Percentiles rank a stretch among this genome's conserved stretches.
Evolutionary conservation across 257 asterid species (phyloP).

Genomic region (Lycium barbarum): DNA sequence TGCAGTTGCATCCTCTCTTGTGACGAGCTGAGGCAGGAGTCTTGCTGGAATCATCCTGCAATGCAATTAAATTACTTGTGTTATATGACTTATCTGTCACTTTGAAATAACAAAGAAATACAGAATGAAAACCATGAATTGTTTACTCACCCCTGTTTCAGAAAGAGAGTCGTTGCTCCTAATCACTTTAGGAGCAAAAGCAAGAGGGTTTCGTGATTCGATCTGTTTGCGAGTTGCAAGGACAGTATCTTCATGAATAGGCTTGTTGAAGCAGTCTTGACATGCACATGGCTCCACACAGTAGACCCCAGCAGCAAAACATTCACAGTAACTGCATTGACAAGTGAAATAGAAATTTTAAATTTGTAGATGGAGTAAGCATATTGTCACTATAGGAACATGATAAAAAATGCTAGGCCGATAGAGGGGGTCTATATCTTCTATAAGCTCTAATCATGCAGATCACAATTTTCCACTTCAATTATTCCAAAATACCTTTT

Average conservation of each 20-base stretch:
- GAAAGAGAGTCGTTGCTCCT: conserved; percentile 56
- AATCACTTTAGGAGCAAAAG: conserved; percentile 96
- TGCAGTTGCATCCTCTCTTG: conserved; percentile 99
- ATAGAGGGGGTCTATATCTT: background rate
- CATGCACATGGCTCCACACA: conserved; percentile 97
- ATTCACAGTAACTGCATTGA: conserved; percentile 87
- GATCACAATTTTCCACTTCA: background rate
- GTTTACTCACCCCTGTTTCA: conserved; percentile 62
- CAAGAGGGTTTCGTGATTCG: conserved; percentile 96
- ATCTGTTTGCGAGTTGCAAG: conserved; percentile 95
- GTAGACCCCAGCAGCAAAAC: conserved; percentile 98
- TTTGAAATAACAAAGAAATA: background rate
- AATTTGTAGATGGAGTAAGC: background rate
- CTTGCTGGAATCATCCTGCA: conserved; percentile 77
- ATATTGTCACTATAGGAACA: background rate
- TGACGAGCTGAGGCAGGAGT: conserved; percentile 99
- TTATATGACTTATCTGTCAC: background rate
- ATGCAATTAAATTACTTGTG: background rate
- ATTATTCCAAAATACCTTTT: background rate
- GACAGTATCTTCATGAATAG: conserved; percentile 93
- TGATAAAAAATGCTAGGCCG: background rate
- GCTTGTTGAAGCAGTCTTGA: conserved; percentile 92
- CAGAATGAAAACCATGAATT: background rate
- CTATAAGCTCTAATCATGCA: background rate
- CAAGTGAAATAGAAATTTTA: conserved; percentile 24